A percentile compares a stretch with the other conserved stretches of the same genome.
These are phyloP conservation scores for Geotrichum carabidarum DNA, from an alignment of 1,139 yeast species.

Conservation along the genomic window DNA sequence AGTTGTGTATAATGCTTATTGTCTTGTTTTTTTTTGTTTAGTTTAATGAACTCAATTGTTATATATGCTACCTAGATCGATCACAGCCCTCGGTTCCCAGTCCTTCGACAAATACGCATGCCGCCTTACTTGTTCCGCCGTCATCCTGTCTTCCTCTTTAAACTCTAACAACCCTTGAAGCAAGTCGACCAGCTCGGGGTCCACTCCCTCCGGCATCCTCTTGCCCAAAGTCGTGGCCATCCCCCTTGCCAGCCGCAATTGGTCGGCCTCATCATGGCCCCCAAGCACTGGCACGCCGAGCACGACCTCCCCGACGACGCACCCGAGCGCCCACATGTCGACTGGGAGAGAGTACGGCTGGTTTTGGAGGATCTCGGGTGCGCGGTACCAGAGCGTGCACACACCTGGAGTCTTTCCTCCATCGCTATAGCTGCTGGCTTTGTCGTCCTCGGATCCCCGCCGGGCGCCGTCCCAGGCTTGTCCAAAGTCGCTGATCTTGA, in stretches of 20 bases:
- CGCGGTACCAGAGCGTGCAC: conserved; percentile 69
- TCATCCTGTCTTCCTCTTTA: conserved; percentile 85
- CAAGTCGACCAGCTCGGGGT: conserved; percentile 52
- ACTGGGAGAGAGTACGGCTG: conserved; percentile 54
- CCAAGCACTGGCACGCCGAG: conserved; percentile 13
- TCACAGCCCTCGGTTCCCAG: no score
- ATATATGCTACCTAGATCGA: no score
- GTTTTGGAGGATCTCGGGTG: conserved; percentile 73
- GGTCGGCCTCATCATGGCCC: conserved; percentile 8
- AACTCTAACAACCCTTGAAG: conserved; percentile 73
- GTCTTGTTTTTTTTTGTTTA: background rate
- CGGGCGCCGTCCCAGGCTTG: conserved; percentile 46
- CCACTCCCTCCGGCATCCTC: conserved; percentile 82
- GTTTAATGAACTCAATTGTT: background rate
- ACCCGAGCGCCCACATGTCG: conserved; percentile 80
- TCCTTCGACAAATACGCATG: conserved; percentile 71
- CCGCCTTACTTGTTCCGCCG: conserved; percentile 85
- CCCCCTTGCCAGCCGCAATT: conserved; percentile 45
- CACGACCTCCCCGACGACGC: conserved; percentile 37
- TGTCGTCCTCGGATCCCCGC: background rate
- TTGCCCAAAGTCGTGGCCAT: conserved; percentile 95
- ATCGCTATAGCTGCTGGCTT: conserved; percentile 41
- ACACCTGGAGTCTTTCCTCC: conserved; percentile 47
- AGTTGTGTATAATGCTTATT: background rate
- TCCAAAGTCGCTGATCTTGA: conserved; percentile 93